Evolutionary conservation across 257 asterid genomes (phyloP).

Genomic region (Catharanthus roseus): DNA sequence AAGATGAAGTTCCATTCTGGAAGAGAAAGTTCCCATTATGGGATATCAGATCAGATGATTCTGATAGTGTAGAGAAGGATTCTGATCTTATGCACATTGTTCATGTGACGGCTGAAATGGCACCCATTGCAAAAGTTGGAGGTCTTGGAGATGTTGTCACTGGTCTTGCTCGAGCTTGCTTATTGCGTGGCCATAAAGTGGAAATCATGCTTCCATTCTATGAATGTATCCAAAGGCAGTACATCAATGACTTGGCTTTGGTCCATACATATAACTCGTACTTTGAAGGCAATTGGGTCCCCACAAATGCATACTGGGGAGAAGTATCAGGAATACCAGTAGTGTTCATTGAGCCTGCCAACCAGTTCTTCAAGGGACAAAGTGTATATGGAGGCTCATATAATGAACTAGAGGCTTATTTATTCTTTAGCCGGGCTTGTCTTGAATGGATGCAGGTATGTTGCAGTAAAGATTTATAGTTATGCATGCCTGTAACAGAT

Average conservation of each 20-base stretch:
- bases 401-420: slow-evolving; percentile 79
- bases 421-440: slow-evolving; percentile 84
- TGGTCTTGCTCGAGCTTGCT: slow-evolving; percentile 74
- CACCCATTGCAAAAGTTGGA: slow-evolving; percentile 86
- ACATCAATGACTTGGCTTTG: slow-evolving; percentile 43
- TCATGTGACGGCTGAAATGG: slow-evolving; percentile 87
- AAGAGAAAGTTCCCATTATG: slow-evolving; percentile 58
- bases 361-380: slow-evolving; percentile 71
- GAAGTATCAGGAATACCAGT: slow-evolving; percentile 59
- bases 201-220: slow-evolving; percentile 78
- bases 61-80: slow-evolving; percentile 43
- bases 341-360: slow-evolving; percentile 59
- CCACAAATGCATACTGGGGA: slow-evolving; percentile 59
- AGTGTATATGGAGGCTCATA: slow-evolving; percentile 84
- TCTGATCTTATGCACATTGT: slow-evolving; percentile 57
- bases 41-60: slow-evolving; percentile 35
- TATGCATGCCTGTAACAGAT: background rate
- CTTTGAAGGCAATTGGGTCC: slow-evolving; percentile 62
- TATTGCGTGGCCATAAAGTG: slow-evolving; percentile 63
- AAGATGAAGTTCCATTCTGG: slow-evolving; percentile 71
- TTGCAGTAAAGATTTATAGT: background rate
- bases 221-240: slow-evolving; percentile 62
- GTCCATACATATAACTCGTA: slow-evolving; percentile 49
- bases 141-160: slow-evolving; percentile 90
- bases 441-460: slow-evolving; percentile 94